Evolutionary conservation across 2,329 filamentous ascomycete species (phyloP).

Genomic region (Metarhizium guizhouense): DNA sequence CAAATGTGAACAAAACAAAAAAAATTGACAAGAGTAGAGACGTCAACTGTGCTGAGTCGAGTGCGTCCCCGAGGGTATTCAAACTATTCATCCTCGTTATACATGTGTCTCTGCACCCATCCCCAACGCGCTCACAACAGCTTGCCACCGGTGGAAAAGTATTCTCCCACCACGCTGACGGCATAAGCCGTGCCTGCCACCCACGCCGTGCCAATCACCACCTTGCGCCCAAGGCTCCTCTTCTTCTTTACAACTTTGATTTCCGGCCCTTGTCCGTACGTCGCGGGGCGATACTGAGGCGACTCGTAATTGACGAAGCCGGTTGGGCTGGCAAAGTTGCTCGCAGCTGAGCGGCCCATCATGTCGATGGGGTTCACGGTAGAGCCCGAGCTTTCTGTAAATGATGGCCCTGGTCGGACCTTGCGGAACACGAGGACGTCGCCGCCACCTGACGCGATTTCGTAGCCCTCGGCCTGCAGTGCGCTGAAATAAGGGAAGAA

Average conservation of each 20-base stretch:
- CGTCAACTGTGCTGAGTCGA: neutral
- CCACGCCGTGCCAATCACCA: slow-evolving; percentile 44
- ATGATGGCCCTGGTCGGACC: slow-evolving; percentile 24
- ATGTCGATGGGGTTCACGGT: slow-evolving; percentile 51
- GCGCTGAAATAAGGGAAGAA: slow-evolving; percentile 56
- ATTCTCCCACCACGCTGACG: slow-evolving; percentile 49
- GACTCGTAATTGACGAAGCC: slow-evolving; percentile 55
- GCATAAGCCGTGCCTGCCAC: slow-evolving; percentile 48
- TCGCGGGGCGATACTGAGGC: slow-evolving; percentile 29
- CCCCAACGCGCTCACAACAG: neutral
- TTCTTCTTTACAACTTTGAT: slow-evolving; percentile 28
- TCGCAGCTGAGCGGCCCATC: slow-evolving; percentile 39
- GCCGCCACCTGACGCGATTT: slow-evolving; percentile 54
- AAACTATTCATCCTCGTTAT: slow-evolving; percentile 2
- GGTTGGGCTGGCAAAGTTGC: slow-evolving; percentile 54
- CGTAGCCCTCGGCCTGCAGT: slow-evolving; percentile 53
- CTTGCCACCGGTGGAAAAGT: slow-evolving; percentile 38
- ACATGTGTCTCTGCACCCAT: neutral
- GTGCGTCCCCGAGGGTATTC: slow-evolving; percentile 3
- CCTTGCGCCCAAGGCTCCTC: slow-evolving; percentile 34
- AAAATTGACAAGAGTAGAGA: neutral
- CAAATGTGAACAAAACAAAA: neutral
- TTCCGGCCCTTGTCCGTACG: slow-evolving; percentile 15
- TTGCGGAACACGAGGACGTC: slow-evolving; percentile 61
- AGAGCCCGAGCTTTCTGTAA: neutral